These are phyloP conservation scores for Moringa oleifera DNA, from an alignment of 345 rosid genomes.

Conservation along the genomic window DNA sequence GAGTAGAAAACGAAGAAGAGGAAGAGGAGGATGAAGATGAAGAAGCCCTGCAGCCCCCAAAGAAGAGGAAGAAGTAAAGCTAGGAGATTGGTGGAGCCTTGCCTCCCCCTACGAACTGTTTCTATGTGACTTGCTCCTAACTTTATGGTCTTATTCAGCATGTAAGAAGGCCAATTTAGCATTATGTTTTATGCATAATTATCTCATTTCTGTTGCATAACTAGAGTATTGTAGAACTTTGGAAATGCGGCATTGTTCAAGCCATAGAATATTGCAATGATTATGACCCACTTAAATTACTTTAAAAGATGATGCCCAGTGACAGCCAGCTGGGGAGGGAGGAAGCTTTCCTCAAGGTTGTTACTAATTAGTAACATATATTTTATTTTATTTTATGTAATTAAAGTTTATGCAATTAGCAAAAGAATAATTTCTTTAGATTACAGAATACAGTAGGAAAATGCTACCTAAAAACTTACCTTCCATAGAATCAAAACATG, in stretches of 20 bases:
- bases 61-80: constrained; percentile 92
- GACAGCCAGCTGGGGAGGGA: too few relatives aligned
- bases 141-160: constrained; percentile 16
- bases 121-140: constrained; percentile 25
- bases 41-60: constrained; percentile 83
- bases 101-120: constrained; percentile 6
- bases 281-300: too few relatives aligned
- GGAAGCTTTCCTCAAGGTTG: too few relatives aligned
- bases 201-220: constrained; percentile 15
- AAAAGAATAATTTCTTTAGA: too few relatives aligned
- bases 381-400: too few relatives aligned
- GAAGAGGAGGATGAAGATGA: constrained; percentile 77
- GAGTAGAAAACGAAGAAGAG: constrained; percentile 34
- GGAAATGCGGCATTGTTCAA: constrained; percentile 24
- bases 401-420: too few relatives aligned
- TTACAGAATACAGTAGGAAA: too few relatives aligned
- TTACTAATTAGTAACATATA: too few relatives aligned
- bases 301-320: too few relatives aligned
- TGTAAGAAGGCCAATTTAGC: constrained; percentile 19
- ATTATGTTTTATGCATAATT: constrained; percentile 20
- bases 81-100: constrained; percentile 17
- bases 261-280: neutral
- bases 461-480: too few relatives aligned
- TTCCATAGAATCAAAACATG: too few relatives aligned
- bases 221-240: constrained; percentile 27